Base-by-base conservation (phyloP, 1,284 basidiomycete genomes). In the Coniferiporia weirii region DNA sequence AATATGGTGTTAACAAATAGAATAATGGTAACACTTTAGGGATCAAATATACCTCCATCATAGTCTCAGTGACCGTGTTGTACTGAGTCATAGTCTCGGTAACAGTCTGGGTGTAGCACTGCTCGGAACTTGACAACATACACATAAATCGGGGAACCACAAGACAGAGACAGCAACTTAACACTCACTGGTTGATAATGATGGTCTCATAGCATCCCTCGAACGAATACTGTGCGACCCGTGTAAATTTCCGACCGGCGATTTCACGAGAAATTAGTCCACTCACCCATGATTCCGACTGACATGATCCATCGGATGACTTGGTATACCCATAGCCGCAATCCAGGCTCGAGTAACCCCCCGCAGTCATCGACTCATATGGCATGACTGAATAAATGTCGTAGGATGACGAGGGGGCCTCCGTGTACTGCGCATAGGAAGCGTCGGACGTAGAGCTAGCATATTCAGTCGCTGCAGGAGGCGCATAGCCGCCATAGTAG, bases 321-420 rank as follows among this genome's bases (percentile, higher is more conserved):
- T 85, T 85, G 54, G 71, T 65, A 65, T 82, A 83, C 22, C 85
- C 85, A 67, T 88, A 88, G 56, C 85, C 85, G 68, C 85, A 88
- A 63, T 78, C 71, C 70, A 87, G 72, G 69, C 76, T 80, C 68
- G 75, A 75, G 71, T 87, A 87, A 38, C 84, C 85, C 57, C 84
- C 85, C 44, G 67, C 66, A 70, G 72, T 73, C 73, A 84, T 85
- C 35, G 77, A 76, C 9, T 77, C 75, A 65, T 86, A 86, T 20
- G 81, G 78, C 82, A 83, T 82, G 62, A 66, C 64, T 13, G 75
- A 66, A 65, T 79, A 77, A 62, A 77, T 74, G 63, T 78, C 66
- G 48, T 72, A 69, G 3, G 74, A 63, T 36, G 68, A 59, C 40
- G 61, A 47, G 4, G 80, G 78, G 10, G 79, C 72, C 20, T 71